A percentile compares a stretch with the other conserved stretches of the same genome.
Evolutionary conservation across 345 rosid genomes (phyloP).

Genomic region (Psidium friedrichsthalianum): DNA sequence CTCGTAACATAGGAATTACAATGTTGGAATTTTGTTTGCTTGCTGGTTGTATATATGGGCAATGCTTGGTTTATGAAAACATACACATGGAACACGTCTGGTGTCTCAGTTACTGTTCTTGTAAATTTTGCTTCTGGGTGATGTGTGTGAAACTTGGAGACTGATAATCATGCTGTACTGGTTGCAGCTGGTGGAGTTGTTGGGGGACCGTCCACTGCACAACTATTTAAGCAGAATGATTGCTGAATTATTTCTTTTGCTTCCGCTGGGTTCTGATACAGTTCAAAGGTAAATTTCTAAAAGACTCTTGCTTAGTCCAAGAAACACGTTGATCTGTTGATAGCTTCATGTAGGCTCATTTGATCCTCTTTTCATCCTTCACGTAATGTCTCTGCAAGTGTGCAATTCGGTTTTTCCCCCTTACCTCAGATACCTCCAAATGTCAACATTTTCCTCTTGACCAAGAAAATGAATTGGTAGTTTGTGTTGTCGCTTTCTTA

Average conservation of each 20-base stretch:
- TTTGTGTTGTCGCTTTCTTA: not conserved
- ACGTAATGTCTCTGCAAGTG: not conserved
- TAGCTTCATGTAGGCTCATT: not conserved
- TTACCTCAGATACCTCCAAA: not conserved
- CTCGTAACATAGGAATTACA: not conserved
- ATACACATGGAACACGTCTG: not conserved
- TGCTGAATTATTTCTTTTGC: constrained; percentile 99
- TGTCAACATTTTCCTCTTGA: not conserved
- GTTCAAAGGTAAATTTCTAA: constrained; percentile 68
- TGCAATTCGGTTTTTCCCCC: not conserved
- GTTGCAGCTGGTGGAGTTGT: constrained; percentile 83
- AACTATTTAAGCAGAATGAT: constrained; percentile 82
- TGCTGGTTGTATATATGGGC: not conserved
- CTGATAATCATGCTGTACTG: constrained; percentile 3
- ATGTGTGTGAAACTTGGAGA: not conserved
- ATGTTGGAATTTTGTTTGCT: not conserved
- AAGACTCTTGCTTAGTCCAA: not conserved
- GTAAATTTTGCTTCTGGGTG: not conserved
- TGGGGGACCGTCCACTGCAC: constrained; percentile 81
- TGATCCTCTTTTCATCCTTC: not conserved
- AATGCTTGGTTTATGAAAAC: not conserved
- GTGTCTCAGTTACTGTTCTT: not conserved
- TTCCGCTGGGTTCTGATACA: constrained; percentile 97
- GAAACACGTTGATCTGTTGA: not conserved
- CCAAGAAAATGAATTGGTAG: not conserved